Percentiles rank a stretch among this genome's conserved stretches.
These are phyloP conservation scores for Ophiostoma ulmi DNA, from an alignment of 2,329 filamentous ascomycete genomes.

Conservation along the genomic window DNA sequence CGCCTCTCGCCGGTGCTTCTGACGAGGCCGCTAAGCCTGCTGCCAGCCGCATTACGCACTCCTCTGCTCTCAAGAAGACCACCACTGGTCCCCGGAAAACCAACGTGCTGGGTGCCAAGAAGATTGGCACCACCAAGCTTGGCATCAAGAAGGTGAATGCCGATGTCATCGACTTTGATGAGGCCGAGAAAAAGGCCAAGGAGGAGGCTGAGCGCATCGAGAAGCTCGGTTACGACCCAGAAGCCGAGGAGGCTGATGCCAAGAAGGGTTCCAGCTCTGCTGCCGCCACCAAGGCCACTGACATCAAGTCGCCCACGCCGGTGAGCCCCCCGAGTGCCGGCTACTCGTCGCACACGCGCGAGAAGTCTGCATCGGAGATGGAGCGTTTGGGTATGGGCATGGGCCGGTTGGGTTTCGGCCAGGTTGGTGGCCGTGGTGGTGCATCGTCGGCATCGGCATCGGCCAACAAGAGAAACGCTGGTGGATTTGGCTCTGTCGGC, in stretches of 20 bases:
- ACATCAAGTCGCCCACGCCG: conserved; percentile 67
- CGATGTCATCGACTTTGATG: conserved; percentile 89
- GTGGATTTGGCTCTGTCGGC: conserved; percentile 79
- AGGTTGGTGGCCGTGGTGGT: conserved; percentile 58
- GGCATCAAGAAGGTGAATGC: conserved; percentile 85
- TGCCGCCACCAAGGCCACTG: background rate
- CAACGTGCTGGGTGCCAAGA: conserved; percentile 82
- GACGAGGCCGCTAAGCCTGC: conserved; percentile 49
- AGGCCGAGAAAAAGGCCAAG: conserved; percentile 92
- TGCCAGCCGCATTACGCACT: conserved; percentile 68
- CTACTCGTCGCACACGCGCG: conserved; percentile 52
- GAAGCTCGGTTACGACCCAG: conserved; percentile 91
- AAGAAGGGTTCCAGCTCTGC: conserved; percentile 40
- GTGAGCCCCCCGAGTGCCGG: conserved; percentile 59
- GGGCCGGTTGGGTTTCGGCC: conserved; percentile 78
- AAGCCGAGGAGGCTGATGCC: conserved; percentile 64
- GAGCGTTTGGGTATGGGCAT: conserved; percentile 89
- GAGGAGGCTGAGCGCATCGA: conserved; percentile 95
- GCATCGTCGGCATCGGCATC: conserved; percentile 6
- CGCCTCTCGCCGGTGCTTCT: conserved; percentile 64
- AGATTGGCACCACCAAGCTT: conserved; percentile 61
- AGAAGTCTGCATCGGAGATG: conserved; percentile 70
- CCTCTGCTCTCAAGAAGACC: conserved; percentile 76
- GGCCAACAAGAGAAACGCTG: conserved; percentile 65
- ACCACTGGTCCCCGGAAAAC: conserved; percentile 67